Base-by-base conservation (phyloP, 192 early-diverging fungal genomes). In the Neocallimastix lanati region DNA sequence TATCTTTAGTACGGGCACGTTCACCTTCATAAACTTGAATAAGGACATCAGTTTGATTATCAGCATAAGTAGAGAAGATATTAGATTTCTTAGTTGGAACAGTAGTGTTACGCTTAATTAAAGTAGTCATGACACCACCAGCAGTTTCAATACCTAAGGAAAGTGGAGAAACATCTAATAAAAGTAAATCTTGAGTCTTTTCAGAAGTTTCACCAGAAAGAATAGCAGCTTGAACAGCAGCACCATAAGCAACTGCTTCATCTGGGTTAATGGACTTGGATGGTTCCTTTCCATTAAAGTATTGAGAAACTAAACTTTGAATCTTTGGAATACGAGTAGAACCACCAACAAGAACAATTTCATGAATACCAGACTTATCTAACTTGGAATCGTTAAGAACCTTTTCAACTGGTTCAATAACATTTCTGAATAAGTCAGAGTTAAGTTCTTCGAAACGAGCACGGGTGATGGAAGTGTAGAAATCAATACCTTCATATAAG, bases 1-100 rank as follows among this genome's bases (percentile, higher is more conserved):
- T 98, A 88, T 98, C 96, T 91, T 94, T 94, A 84, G 96, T 97
- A 85, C 93, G 93, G 40, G 94, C 86, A 89, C 97, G 96, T 88
- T 98, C 96, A 85, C 97, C 97, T 89, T 97, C 97, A 84, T 92
- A 99, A 82, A 98, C 94, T 89, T 96, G 95, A 84, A 99, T 98
- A 81, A 93, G 88, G 83, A 99, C 97, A 86, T 93, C 95, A 81
- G 97, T 95, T 88, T 99, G 97, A 91, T 98, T 99, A 89, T 98
- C 96, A 83, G 92, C 88, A 89, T 94, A 96, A 83, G 97, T 99
- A 82, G 97, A 98, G 93, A 99, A 99, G 83, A 91, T 91, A 88
- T 99, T 94, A 67, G 95, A 95, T 92, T 98, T 97, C 50, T 67
- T 67, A 18, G 50, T 67, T 67, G 50, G 50, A 67, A 67, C 50